Evolutionary conservation across 1,139 yeast species (phyloP).

Genomic region (Scheffersomyces quercinus): DNA sequence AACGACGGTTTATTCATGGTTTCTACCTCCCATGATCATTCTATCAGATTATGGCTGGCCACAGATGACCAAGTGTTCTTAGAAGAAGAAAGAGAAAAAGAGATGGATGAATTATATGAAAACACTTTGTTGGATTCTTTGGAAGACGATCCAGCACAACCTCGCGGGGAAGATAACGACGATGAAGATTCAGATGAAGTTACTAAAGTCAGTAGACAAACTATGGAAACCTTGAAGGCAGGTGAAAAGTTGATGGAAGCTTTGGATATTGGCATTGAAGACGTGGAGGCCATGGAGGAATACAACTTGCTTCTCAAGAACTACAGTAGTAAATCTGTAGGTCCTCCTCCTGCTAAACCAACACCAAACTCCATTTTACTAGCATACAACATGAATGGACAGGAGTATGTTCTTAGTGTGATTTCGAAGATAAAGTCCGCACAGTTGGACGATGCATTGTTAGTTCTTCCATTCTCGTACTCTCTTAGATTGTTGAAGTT

Average conservation of each 20-base stretch:
- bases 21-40: constrained; percentile 92
- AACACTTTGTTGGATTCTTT: constrained; percentile 67
- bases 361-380: constrained; percentile 66
- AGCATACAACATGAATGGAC: constrained; percentile 73
- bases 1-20: constrained; percentile 71
- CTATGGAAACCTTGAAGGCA: constrained; percentile 88
- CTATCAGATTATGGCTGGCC: constrained; percentile 87
- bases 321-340: constrained; percentile 35
- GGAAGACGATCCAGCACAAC: constrained; percentile 54
- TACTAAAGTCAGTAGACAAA: constrained; percentile 74
- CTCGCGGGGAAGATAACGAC: constrained; percentile 36
- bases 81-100: constrained; percentile 95
- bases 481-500: constrained; percentile 69
- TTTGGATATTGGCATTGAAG: constrained; percentile 76
- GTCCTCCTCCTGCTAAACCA: constrained; percentile 57
- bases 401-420: constrained; percentile 74
- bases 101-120: constrained; percentile 89
- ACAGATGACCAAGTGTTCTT: constrained; percentile 92
- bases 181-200: constrained; percentile 59
- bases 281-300: constrained; percentile 58
- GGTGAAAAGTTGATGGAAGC: constrained; percentile 96
- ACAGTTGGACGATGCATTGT: constrained; percentile 87
- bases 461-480: constrained; percentile 88
- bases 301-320: constrained; percentile 41
- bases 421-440: constrained; percentile 71